Conservation (phyloP, 2,329 filamentous ascomycete species). For the Dactylonectria estremocensis region DNA sequence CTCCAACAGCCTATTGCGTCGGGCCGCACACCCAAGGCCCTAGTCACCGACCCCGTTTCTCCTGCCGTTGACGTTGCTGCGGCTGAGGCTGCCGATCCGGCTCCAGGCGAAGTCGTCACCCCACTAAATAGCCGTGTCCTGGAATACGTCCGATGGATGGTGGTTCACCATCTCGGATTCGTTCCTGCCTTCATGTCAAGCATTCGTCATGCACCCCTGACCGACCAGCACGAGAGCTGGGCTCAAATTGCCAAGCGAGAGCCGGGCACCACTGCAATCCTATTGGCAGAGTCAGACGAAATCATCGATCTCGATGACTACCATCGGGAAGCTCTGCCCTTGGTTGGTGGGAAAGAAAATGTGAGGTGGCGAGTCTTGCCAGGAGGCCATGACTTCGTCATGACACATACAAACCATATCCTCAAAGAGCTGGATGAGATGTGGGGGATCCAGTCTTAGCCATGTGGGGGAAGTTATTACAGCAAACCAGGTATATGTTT, state of each 20-base stretch:
- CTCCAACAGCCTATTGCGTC: slow-evolving; percentile 66
- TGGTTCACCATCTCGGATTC: slow-evolving; percentile 70
- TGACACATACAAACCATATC: slow-evolving; percentile 65
- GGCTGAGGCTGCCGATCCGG: slow-evolving; percentile 57
- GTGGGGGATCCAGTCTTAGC: slow-evolving; percentile 55
- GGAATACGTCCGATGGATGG: slow-evolving; percentile 71
- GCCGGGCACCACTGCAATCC: slow-evolving; percentile 63
- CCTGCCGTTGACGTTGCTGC: slow-evolving; percentile 56
- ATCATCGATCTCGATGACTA: slow-evolving; percentile 69
- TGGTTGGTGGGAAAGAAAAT: slow-evolving; percentile 65
- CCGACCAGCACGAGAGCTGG: slow-evolving; percentile 68
- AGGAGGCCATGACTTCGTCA: slow-evolving; percentile 74
- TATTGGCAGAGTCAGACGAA: slow-evolving; percentile 67
- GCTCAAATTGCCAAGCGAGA: slow-evolving; percentile 59
- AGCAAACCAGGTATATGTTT: not conserved
- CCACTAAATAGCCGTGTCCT: slow-evolving; percentile 65
- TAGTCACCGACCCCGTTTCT: slow-evolving; percentile 37
- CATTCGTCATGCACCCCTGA: slow-evolving; percentile 68
- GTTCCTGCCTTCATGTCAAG: slow-evolving; percentile 73
- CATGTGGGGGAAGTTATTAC: not conserved
- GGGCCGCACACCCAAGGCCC: slow-evolving; percentile 49
- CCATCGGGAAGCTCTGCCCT: slow-evolving; percentile 63
- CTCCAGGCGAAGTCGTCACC: slow-evolving; percentile 46
- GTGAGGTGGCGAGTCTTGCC: slow-evolving; percentile 67
- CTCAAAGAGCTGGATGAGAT: slow-evolving; percentile 63